Conservation (phyloP, 2,329 filamentous ascomycete species). For the Fusarium sambucinum region DNA sequence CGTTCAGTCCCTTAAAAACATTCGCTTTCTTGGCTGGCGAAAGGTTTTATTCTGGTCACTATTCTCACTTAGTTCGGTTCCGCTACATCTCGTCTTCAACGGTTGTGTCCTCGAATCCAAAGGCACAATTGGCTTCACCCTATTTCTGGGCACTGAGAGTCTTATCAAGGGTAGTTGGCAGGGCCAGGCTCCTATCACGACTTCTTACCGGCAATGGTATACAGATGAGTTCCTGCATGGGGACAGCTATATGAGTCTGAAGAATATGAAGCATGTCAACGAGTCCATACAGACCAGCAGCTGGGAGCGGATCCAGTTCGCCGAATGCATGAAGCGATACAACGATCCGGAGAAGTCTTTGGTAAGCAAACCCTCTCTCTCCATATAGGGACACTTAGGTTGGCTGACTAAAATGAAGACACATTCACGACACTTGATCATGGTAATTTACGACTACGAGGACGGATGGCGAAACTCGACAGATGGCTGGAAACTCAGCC, state of each 20-base stretch:
- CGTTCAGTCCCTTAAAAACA: constrained; percentile 39
- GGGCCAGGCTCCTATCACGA: not conserved
- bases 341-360: constrained; percentile 15
- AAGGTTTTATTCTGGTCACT: constrained; percentile 24
- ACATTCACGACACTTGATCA: constrained; percentile 23
- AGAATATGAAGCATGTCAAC: constrained; percentile 9
- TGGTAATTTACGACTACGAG: constrained; percentile 25
- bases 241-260: not conserved
- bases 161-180: constrained; percentile 7
- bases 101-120: constrained; percentile 27
- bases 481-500: constrained; percentile 21
- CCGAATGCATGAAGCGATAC: constrained; percentile 19
- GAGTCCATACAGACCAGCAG: constrained; percentile 2
- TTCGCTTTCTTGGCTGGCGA: constrained; percentile 15
- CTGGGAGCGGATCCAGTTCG: not conserved
- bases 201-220: accelerated
- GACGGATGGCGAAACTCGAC: constrained; percentile 10
- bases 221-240: not conserved
- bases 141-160: constrained; percentile 12
- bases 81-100: constrained; percentile 29
- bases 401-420: not conserved
- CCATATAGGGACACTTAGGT: not conserved
- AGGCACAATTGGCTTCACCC: constrained; percentile 23
- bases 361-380: not conserved
- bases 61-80: constrained; percentile 19